phyloP scores from a whole-genome alignment of 768 basidiomycete species.

The Daedalea quercina region DNA sequence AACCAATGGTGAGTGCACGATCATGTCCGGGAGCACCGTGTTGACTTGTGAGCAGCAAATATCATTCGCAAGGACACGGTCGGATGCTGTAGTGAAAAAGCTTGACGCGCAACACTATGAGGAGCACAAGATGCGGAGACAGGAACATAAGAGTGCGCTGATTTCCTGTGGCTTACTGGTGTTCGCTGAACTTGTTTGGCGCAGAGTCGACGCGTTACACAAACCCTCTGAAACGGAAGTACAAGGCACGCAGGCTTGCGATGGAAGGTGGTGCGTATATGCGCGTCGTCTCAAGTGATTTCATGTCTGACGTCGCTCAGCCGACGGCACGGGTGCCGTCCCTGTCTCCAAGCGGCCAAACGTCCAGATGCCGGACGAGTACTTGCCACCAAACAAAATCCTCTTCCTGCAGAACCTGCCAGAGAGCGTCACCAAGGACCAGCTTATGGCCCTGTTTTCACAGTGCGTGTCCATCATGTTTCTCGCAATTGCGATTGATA shows the following conservation, averaged over 20 bases:
- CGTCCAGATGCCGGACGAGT: constrained; percentile 99
- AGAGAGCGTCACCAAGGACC: constrained; percentile 87
- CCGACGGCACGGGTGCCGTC: constrained; percentile 60
- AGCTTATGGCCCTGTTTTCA: constrained; percentile 84
- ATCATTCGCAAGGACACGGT: constrained; percentile 82
- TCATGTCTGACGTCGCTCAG: constrained; percentile 26
- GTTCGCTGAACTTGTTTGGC: constrained; percentile 1
- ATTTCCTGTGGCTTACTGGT: neutral
- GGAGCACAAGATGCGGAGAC: constrained; percentile 63
- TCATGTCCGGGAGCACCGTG: neutral
- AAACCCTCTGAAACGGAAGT: constrained; percentile 87
- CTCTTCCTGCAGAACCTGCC: constrained; percentile 97
- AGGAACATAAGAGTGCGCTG: constrained; percentile 78
- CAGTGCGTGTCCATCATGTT: constrained; percentile 48
- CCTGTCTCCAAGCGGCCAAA: constrained; percentile 72
- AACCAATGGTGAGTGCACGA: constrained; percentile 73
- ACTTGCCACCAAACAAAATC: constrained; percentile 98
- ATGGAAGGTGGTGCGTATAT: constrained; percentile 57
- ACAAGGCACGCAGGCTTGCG: constrained; percentile 73
- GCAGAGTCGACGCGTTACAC: constrained; percentile 76
- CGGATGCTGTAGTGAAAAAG: constrained; percentile 84
- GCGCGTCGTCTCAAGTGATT: constrained; percentile 10
- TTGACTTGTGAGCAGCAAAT: constrained; percentile 65
- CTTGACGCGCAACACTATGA: constrained; percentile 64
- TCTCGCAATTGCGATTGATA: neutral